Conservation (phyloP, 805 yeast genomes). For the Wickerhamomyces silvicola region DNA sequence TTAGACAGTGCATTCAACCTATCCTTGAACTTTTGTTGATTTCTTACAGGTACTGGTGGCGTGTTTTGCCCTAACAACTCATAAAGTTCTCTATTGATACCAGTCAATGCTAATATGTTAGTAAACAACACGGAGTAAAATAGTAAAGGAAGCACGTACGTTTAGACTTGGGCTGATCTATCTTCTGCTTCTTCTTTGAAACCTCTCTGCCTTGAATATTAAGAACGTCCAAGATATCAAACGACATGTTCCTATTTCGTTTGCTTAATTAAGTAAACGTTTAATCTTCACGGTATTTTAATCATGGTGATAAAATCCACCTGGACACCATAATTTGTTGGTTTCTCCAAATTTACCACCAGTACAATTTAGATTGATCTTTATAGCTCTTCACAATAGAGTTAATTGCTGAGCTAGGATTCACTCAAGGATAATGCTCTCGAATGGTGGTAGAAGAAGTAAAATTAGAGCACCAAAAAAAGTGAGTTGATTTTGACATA, state of each 20-base stretch:
- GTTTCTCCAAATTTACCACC: too few relatives aligned
- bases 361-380: too few relatives aligned
- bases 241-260: constrained; percentile 24
- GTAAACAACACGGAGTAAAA: neutral
- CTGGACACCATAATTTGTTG: constrained; percentile 4
- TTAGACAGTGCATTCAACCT: constrained; percentile 52
- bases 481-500: too few relatives aligned
- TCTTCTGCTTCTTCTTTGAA: constrained; percentile 28
- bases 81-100: constrained; percentile 86
- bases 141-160: constrained; percentile 20
- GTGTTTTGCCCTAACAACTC: constrained; percentile 86
- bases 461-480: constrained; percentile 65
- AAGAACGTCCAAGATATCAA: constrained; percentile 72
- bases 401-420: too few relatives aligned
- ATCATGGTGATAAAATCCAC: too few relatives aligned
- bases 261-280: neutral
- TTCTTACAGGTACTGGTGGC: constrained; percentile 68
- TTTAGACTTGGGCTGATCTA: constrained; percentile 4
- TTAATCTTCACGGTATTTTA: too few relatives aligned
- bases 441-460: constrained; percentile 37
- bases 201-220: constrained; percentile 43
- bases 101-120: constrained; percentile 32
- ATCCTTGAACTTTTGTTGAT: constrained; percentile 51
- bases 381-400: too few relatives aligned
- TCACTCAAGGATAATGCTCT: constrained; percentile 1